These are phyloP conservation scores for Penicillium sp. DNA, from an alignment of 2,329 filamentous ascomycete genomes.

Conservation along the genomic window DNA sequence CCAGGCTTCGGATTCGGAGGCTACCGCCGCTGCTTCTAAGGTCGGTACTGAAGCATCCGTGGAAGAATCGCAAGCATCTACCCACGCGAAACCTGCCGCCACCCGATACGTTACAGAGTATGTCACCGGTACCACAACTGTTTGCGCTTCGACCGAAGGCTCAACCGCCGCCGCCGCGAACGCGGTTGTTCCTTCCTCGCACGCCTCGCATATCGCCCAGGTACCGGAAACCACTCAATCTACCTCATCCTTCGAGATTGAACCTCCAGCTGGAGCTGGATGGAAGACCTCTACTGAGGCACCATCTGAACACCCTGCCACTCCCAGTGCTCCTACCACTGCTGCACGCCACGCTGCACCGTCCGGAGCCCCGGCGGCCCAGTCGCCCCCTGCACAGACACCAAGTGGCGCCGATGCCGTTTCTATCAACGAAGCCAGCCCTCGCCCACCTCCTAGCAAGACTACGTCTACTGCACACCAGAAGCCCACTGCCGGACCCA, in stretches of 20 bases:
- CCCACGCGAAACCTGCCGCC: neutral
- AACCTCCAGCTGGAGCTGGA: neutral
- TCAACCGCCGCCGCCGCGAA: neutral
- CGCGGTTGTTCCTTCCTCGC: neutral
- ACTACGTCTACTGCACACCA: neutral
- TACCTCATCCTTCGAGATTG: neutral
- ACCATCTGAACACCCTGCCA: neutral
- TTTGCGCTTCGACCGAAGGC: constrained; percentile 14
- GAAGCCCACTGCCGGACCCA: neutral
- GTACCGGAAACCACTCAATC: neutral
- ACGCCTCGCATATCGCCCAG: neutral
- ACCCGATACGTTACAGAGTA: constrained; percentile 6
- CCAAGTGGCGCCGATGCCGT: neutral
- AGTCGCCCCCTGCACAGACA: neutral
- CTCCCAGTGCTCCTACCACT: neutral
- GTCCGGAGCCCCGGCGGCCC: neutral
- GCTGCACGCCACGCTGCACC: neutral
- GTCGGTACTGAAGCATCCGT: neutral
- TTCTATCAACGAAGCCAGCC: neutral
- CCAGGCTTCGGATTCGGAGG: neutral
- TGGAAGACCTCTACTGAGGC: neutral
- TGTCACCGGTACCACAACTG: constrained; percentile 17
- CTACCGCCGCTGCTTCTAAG: neutral
- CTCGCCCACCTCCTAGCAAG: neutral
- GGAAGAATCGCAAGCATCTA: neutral